Base-by-base conservation (phyloP, 768 basidiomycete species). In the Kwoniella sp. region DNA sequence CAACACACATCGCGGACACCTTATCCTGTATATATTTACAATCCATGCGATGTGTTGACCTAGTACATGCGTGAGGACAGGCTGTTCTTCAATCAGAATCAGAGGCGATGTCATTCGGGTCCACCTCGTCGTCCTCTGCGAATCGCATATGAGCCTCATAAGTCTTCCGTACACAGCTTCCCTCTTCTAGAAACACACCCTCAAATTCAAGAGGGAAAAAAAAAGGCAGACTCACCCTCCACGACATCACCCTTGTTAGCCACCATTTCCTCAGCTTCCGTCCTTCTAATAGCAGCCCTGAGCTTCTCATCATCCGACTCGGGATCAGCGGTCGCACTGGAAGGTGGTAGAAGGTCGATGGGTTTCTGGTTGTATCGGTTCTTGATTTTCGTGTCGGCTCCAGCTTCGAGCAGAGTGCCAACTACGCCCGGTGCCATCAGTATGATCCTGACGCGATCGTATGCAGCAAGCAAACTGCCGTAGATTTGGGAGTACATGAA, bases 381-480 rank as follows among this genome's bases (percentile, higher is more conserved):
- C 73, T 85, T 86, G 75, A 91, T 86, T 89, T 77, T 83, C 2
- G 84, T 85, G 79, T 90, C 85, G 1, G 90, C 89, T 2, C 91
- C 90, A 0, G 90, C 90, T 1, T 92, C 91, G 2, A 92, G 80
- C 62, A 92, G 79, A 30, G 47, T 49, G 27, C 62, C 67, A 22
- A 72, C 71, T 74, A 46, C 21, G 53, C 19, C 13, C 22, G 17
- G 4, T 22, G 55, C 29, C 9, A 60, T 19, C 25, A 29, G 25
- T n/a, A n/a, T n/a, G n/a, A n/a, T n/a, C n/a, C n/a, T n/a, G n/a
- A n/a, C n/a, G n/a, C n/a, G 36, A 25, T 12, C 15, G 24, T 50
- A 5, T 50, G 12, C 6, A 30, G n/a, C 15, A 36, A 10, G 30
- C 10, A 24, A 33, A 29, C n/a, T n/a, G n/a, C n/a, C n/a, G n/a